A percentile compares a stretch with the other conserved stretches of the same genome.
Conservation (phyloP, 2,329 filamentous ascomycete genomes). For the Aspergillus sp. region DNA sequence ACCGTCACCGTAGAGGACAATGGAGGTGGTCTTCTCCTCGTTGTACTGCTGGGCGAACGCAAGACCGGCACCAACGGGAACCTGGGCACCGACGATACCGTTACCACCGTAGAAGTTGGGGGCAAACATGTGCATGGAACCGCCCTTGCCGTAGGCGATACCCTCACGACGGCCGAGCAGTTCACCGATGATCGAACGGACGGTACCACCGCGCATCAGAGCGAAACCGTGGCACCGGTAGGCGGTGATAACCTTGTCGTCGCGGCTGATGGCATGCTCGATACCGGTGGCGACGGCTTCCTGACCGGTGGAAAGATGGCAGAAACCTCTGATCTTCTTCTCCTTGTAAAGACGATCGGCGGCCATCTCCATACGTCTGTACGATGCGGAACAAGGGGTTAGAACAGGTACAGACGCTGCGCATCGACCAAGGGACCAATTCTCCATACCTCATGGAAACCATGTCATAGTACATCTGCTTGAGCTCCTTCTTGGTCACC, state of each 20-base stretch:
- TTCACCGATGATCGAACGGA: slow-evolving; percentile 93
- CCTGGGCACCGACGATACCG: slow-evolving; percentile 97
- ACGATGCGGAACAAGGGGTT: not conserved
- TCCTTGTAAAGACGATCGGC: slow-evolving; percentile 99
- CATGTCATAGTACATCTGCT: slow-evolving; percentile 99
- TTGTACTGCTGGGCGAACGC: slow-evolving; percentile 97
- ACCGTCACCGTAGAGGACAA: slow-evolving; percentile 95
- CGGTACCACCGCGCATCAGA: slow-evolving; percentile 86
- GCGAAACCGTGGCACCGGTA: slow-evolving; percentile 99
- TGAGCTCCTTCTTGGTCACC: slow-evolving; percentile 95
- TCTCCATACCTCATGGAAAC: slow-evolving; percentile 76
- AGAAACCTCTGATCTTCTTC: slow-evolving; percentile 99
- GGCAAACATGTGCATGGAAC: slow-evolving; percentile 99
- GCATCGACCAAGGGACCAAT: not conserved
- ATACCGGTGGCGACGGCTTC: slow-evolving; percentile 97
- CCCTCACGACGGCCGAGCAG: slow-evolving; percentile 91
- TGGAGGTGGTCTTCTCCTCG: slow-evolving; percentile 76
- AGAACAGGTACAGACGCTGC: no score
- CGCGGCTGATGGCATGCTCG: slow-evolving; percentile 87
- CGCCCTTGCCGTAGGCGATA: slow-evolving; percentile 98
- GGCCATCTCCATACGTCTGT: slow-evolving; percentile 98
- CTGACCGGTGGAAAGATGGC: slow-evolving; percentile 95
- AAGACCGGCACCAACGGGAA: slow-evolving; percentile 92
- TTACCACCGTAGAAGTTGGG: slow-evolving; percentile 98
- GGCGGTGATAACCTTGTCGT: slow-evolving; percentile 93